Evolutionary conservation across 73 alveolate genomes (phyloP).

Genomic region (Paramecium caudatum): DNA sequence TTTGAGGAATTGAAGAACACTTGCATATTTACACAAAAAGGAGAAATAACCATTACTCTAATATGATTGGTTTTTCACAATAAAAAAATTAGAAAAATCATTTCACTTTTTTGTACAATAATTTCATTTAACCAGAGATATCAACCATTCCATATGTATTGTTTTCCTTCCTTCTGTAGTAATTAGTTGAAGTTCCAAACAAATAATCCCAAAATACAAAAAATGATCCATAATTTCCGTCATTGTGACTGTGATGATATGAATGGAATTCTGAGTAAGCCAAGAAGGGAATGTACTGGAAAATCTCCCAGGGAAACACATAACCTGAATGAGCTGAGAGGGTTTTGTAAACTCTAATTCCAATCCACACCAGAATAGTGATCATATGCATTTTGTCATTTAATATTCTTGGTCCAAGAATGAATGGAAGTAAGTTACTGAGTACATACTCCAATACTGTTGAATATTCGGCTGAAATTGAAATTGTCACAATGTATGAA

Average conservation of each 20-base stretch:
- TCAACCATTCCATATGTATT: neutral
- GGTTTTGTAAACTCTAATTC: constrained; percentile 75
- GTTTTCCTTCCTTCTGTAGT: neutral
- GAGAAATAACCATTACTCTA: too few relatives aligned
- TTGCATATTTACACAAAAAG: too few relatives aligned
- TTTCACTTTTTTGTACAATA: neutral
- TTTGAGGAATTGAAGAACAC: too few relatives aligned
- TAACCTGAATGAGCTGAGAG: constrained; percentile 86
- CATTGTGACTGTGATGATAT: constrained; percentile 84
- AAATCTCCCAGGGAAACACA: constrained; percentile 81
- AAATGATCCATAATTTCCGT: constrained; percentile 80
- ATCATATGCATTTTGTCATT: neutral
- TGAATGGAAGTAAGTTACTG: constrained; percentile 70
- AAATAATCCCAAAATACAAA: constrained; percentile 78
- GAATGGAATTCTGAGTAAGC: constrained; percentile 79
- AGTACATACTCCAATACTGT: constrained; percentile 66
- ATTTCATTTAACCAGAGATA: neutral
- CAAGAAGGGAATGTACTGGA: constrained; percentile 75
- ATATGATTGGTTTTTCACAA: too few relatives aligned
- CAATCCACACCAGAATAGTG: constrained; percentile 71
- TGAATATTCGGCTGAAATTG: constrained; percentile 79
- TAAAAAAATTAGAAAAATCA: too few relatives aligned
- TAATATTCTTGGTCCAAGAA: constrained; percentile 48
- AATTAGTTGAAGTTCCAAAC: constrained; percentile 48
- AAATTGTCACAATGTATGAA: constrained; percentile 62